A percentile compares a stretch with the other conserved stretches of the same genome.
phyloP scores from a whole-genome alignment of 2,329 filamentous ascomycete genomes.

The Claviceps spartinae region DNA sequence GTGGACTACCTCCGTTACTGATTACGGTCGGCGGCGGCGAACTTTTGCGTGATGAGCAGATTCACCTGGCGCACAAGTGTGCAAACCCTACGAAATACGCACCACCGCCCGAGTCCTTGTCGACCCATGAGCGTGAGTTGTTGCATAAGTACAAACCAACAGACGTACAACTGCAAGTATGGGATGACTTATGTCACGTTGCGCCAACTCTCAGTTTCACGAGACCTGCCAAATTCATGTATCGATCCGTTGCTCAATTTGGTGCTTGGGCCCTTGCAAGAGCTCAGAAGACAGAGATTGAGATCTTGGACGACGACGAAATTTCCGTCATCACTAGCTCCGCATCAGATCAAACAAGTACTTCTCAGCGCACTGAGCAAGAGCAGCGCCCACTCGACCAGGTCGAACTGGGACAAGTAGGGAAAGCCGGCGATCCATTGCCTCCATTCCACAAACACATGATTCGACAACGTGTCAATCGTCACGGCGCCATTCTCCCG shows the following conservation, averaged over 20 bases:
- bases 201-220: conserved; percentile 91
- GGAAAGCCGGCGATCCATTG: conserved; percentile 74
- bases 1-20: conserved; percentile 75
- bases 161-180: conserved; percentile 85
- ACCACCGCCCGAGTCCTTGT: conserved; percentile 49
- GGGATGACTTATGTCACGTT: conserved; percentile 91
- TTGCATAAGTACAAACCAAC: conserved; percentile 65
- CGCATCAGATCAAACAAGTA: conserved; percentile 19
- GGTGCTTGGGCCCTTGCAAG: conserved; percentile 79
- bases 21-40: conserved; percentile 84
- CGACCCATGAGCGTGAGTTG: conserved; percentile 44
- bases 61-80: conserved; percentile 89
- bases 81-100: conserved; percentile 70
- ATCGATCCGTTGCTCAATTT: conserved; percentile 81
- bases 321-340: conserved; percentile 61
- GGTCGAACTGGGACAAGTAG: conserved; percentile 36
- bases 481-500: conserved; percentile 59
- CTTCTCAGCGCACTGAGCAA: conserved; percentile 9
- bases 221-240: conserved; percentile 93
- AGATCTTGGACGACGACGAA: conserved; percentile 66
- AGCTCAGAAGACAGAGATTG: conserved; percentile 66
- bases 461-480: conserved; percentile 78
- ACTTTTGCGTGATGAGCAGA: conserved; percentile 82
- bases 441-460: conserved; percentile 73
- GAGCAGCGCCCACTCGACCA: conserved; percentile 10